phyloP scores from a whole-genome alignment of 805 yeast species.

The Lipomyces yamadae region DNA sequence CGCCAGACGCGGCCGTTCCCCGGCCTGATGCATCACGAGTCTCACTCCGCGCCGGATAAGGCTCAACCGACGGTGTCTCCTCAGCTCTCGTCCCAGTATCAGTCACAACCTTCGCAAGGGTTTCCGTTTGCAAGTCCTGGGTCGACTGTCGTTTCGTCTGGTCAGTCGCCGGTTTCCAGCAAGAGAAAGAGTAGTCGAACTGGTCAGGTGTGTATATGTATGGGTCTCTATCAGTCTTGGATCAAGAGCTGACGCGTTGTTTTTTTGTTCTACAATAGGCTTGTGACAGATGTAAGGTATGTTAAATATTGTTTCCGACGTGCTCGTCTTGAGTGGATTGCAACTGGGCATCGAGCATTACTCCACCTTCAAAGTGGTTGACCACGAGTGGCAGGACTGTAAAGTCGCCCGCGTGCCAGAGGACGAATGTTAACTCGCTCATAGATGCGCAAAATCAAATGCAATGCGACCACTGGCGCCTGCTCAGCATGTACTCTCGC shows the following conservation, averaged over 20 bases:
- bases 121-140: background rate
- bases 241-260: background rate
- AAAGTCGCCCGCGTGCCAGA: background rate
- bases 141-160: background rate
- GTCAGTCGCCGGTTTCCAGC: constrained; percentile 1
- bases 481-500: constrained; percentile 38
- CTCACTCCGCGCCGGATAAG: background rate
- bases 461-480: constrained; percentile 36
- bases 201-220: constrained; percentile 25
- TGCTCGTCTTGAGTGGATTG: background rate
- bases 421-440: background rate
- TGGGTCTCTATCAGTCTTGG: background rate
- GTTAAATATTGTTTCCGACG: background rate
- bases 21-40: background rate
- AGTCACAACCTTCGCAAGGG: background rate
- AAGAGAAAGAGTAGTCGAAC: constrained; percentile 25
- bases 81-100: background rate
- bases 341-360: background rate
- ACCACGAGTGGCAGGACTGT: too few species aligned
- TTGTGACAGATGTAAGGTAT: constrained; percentile 34
- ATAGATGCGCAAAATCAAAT: constrained; percentile 33
- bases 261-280: constrained; percentile 12
- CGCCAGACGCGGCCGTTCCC: background rate
- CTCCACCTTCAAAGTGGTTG: background rate
- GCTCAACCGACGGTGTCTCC: background rate